Percentiles rank a stretch among this genome's conserved stretches.
phyloP scores from a whole-genome alignment of 2,329 filamentous ascomycete genomes.

The Leptographium radiaticola region DNA sequence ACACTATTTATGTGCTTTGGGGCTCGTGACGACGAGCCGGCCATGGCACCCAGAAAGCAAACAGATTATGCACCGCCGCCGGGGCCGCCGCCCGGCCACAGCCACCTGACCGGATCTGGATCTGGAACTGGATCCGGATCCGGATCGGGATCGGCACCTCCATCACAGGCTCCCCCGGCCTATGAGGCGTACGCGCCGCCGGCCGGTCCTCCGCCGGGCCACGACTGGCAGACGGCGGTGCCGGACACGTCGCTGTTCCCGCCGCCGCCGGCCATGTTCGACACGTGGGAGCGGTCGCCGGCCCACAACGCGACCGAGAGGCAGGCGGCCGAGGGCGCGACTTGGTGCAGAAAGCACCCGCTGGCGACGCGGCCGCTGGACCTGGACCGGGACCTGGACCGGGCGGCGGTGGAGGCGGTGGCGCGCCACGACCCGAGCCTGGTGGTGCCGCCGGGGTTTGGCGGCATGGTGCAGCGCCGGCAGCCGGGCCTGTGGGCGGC shows the following conservation, averaged over 20 bases:
- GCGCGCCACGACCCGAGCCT: slow-evolving; percentile 39
- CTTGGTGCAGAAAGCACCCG: slow-evolving; percentile 51
- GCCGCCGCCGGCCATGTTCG: slow-evolving; percentile 55
- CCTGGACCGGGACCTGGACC: slow-evolving; percentile 14
- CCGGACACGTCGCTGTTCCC: slow-evolving; percentile 62
- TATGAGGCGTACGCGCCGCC: slow-evolving; percentile 9
- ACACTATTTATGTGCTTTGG: too few species aligned
- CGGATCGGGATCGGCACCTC: background rate
- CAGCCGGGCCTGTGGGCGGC: slow-evolving; percentile 39
- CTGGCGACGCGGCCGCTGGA: slow-evolving; percentile 36
- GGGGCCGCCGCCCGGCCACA: slow-evolving; percentile 8
- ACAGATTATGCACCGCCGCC: slow-evolving; percentile 10
- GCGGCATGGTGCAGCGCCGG: slow-evolving; percentile 30
- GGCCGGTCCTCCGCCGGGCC: slow-evolving; percentile 21
- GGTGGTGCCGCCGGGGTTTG: slow-evolving; percentile 34
- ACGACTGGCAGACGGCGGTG: slow-evolving; percentile 59
- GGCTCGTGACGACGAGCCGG: slow-evolving; percentile 14
- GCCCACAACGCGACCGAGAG: slow-evolving; percentile 47
- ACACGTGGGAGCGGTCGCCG: slow-evolving; percentile 49
- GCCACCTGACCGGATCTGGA: background rate
- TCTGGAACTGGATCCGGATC: background rate
- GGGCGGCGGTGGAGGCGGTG: slow-evolving; percentile 26
- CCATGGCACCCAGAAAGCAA: background rate
- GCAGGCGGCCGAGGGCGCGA: slow-evolving; percentile 43
- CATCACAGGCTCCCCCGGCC: too few species aligned